A percentile compares a stretch with the other conserved stretches of the same genome.
These are phyloP conservation scores for Yarrowia sp. DNA, from an alignment of 805 yeast species.

Conservation along the genomic window DNA sequence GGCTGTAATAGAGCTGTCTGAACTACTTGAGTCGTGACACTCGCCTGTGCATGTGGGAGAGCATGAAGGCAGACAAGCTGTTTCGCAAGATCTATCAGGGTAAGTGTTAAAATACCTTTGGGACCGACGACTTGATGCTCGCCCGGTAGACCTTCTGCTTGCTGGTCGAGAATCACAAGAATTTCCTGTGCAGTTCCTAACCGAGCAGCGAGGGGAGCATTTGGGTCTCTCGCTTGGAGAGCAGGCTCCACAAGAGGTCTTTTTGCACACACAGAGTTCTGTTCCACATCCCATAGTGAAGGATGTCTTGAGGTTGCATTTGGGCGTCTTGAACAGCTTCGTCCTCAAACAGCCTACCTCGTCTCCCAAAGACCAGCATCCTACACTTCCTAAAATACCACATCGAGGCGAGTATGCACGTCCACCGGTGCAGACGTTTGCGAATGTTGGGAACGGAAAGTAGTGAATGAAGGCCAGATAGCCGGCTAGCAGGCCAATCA, in stretches of 20 bases:
- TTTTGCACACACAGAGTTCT: not conserved
- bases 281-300: not conserved
- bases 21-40: not conserved
- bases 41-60: not conserved
- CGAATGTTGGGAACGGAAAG: not conserved
- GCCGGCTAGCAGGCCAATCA: not conserved
- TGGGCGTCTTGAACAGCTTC: not conserved
- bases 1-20: not conserved
- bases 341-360: not conserved
- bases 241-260: not conserved
- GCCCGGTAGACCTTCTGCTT: not conserved
- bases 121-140: not conserved
- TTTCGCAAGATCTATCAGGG: not conserved
- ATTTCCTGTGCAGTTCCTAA: not conserved
- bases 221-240: not conserved
- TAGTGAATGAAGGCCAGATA: not conserved
- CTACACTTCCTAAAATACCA: not conserved
- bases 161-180: not conserved
- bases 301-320: not conserved
- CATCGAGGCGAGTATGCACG: conserved; percentile 8
- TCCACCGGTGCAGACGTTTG: not conserved
- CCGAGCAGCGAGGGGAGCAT: not conserved
- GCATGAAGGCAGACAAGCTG: not conserved
- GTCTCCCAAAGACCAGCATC: conserved; percentile 1
- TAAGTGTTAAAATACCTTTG: not conserved